A percentile compares a stretch with the other conserved stretches of the same genome.
These are phyloP conservation scores for Cajanus cajan DNA, from an alignment of 306 rosid species.

Conservation along the genomic window DNA sequence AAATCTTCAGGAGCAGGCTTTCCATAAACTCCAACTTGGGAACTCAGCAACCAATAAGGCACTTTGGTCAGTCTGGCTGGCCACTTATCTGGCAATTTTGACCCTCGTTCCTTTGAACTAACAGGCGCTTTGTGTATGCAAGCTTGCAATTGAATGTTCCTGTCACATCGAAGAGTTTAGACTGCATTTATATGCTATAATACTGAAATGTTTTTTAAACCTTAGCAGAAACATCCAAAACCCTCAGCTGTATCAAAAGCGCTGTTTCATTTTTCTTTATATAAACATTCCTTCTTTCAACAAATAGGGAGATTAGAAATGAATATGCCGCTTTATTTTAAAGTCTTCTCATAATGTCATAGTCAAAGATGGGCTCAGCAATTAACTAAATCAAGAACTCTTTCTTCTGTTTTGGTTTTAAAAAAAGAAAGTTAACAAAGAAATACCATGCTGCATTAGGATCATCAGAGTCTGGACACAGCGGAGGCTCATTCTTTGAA, in stretches of 20 bases:
- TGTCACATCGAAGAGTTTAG: constrained; percentile 40
- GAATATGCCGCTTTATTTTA: not conserved
- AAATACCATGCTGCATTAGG: constrained; percentile 89
- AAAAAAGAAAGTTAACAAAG: not conserved
- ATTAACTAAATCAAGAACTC: constrained; percentile 11
- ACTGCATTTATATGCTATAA: constrained; percentile 8
- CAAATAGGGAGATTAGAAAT: not conserved
- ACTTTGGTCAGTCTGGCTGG: constrained; percentile 71
- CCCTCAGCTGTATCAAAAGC: not conserved
- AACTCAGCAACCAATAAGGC: constrained; percentile 86
- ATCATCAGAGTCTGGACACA: constrained; percentile 77
- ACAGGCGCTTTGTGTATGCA: constrained; percentile 88
- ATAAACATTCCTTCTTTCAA: not conserved
- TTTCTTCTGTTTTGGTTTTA: not conserved
- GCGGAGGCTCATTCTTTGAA: constrained; percentile 61
- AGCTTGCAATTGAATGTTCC: constrained; percentile 81
- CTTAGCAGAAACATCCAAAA: constrained; percentile 13
- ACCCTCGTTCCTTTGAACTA: constrained; percentile 64
- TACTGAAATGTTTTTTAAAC: not conserved
- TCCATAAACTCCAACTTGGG: constrained; percentile 94
- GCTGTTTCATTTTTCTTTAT: not conserved
- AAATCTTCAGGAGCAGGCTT: constrained; percentile 96
- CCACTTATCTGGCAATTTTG: constrained; percentile 93
- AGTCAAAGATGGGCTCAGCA: not conserved
- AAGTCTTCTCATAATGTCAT: not conserved